A percentile compares a stretch with the other conserved stretches of the same genome.
Evolutionary conservation across 148 eudicot species (phyloP).

Genomic region (Amaranthus cruentus): DNA sequence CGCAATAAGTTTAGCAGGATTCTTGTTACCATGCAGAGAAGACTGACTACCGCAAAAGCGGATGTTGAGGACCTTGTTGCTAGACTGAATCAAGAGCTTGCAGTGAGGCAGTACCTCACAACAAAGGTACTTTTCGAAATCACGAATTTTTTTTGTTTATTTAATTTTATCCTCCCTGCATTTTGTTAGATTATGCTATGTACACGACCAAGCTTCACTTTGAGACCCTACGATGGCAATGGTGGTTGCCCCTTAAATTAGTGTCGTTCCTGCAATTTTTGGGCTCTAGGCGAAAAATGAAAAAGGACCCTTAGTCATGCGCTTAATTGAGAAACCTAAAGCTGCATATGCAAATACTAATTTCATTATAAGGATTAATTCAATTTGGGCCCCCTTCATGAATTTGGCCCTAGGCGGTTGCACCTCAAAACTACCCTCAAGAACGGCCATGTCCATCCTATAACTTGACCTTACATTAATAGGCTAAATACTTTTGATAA

Average conservation of each 20-base stretch:
- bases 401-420: no score
- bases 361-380: no score
- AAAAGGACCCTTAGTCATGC: no score
- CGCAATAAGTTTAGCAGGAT: conserved; percentile 70
- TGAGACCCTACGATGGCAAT: not conserved
- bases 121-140: conserved; percentile 53
- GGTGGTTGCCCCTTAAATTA: not conserved
- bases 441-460: not conserved
- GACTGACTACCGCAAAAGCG: conserved; percentile 70
- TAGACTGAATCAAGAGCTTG: conserved; percentile 79
- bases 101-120: conserved; percentile 79
- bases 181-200: not conserved
- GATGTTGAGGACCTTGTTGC: conserved; percentile 92
- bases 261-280: no score
- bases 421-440: no score
- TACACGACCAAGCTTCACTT: not conserved
- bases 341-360: no score
- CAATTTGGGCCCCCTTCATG: no score
- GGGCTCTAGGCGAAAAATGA: no score
- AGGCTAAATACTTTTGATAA: not conserved
- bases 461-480: not conserved
- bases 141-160: not conserved
- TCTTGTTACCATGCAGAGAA: conserved; percentile 56
- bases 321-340: no score
- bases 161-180: not conserved